Evolutionary conservation across 208 protist genomes (phyloP).

Genomic region (Trypanosoma lewisi): DNA sequence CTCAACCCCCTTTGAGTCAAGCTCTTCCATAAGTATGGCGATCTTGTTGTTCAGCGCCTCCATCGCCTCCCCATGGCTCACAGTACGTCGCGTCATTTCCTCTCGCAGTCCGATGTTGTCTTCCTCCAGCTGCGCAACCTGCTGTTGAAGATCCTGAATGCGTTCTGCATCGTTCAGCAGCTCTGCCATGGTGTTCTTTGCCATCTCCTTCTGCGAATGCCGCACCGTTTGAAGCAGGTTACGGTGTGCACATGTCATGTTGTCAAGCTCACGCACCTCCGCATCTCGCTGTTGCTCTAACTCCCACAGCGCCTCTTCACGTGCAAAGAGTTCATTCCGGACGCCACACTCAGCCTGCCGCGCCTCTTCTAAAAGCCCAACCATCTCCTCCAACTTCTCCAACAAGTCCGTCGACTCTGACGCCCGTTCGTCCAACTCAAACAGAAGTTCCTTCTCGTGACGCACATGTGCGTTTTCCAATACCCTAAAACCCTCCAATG

Average conservation of each 20-base stretch:
- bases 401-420: slow-evolving; percentile 26
- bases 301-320: slow-evolving; percentile 20
- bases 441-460: slow-evolving; percentile 10
- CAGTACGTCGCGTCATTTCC: slow-evolving; percentile 7
- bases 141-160: slow-evolving; percentile 3
- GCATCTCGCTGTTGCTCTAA: slow-evolving; percentile 4
- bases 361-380: slow-evolving; percentile 22
- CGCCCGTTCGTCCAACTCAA: slow-evolving; percentile 25
- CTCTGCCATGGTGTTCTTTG: background rate
- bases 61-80: slow-evolving; percentile 16
- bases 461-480: background rate
- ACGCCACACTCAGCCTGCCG: slow-evolving; percentile 21
- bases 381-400: slow-evolving; percentile 33
- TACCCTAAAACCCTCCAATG: background rate
- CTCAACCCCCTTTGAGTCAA: slow-evolving; percentile 38
- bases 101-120: slow-evolving; percentile 16
- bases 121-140: slow-evolving; percentile 10
- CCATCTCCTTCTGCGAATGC: background rate
- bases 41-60: slow-evolving; percentile 22
- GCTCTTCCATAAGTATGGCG: slow-evolving; percentile 19
- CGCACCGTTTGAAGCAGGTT: slow-evolving; percentile 1
- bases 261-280: slow-evolving; percentile 6
- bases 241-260: background rate
- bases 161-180: slow-evolving; percentile 1
- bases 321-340: slow-evolving; percentile 19